Conservation (phyloP, 2,329 filamentous ascomycete species). For the Myrmaecium sp. region DNA sequence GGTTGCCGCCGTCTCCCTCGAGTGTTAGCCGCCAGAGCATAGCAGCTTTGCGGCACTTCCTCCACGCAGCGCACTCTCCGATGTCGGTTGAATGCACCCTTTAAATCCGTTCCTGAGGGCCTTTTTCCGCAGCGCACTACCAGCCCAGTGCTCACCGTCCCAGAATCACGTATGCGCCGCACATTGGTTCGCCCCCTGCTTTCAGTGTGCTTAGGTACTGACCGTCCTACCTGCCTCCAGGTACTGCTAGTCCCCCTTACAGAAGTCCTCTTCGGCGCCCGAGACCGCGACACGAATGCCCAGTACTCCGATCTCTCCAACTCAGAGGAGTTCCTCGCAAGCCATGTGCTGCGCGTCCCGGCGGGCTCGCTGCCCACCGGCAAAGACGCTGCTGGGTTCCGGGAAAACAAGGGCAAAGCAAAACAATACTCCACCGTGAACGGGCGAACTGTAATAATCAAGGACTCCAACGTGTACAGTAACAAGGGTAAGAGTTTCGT, state of each 20-base stretch:
- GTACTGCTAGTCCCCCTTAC: constrained; percentile 87
- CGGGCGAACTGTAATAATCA: constrained; percentile 81
- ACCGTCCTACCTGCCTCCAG: too few relatives aligned
- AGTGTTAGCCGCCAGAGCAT: too few relatives aligned
- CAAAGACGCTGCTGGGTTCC: constrained; percentile 40
- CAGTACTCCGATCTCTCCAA: constrained; percentile 64
- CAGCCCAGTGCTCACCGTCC: constrained; percentile 76
- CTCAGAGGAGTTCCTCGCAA: constrained; percentile 88
- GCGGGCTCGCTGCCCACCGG: constrained; percentile 29
- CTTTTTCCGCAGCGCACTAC: constrained; percentile 94
- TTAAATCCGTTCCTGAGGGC: constrained; percentile 96
- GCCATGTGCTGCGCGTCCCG: constrained; percentile 85
- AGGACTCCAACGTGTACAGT: constrained; percentile 82
- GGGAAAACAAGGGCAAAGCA: constrained; percentile 81
- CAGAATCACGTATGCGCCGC: constrained; percentile 55
- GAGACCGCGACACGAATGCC: constrained; percentile 70
- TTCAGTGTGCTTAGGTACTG: too few relatives aligned
- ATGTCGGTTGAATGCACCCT: constrained; percentile 71
- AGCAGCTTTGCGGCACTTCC: too few relatives aligned
- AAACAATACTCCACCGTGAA: constrained; percentile 90
- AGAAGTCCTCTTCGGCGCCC: constrained; percentile 73
- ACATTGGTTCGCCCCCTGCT: background rate
- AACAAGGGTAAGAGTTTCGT: constrained; percentile 67
- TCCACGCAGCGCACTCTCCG: too few relatives aligned
- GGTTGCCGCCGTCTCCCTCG: too few relatives aligned